These are phyloP conservation scores for Colletotrichum destructivum DNA, from an alignment of 2,329 filamentous ascomycete genomes.

Conservation along the genomic window DNA sequence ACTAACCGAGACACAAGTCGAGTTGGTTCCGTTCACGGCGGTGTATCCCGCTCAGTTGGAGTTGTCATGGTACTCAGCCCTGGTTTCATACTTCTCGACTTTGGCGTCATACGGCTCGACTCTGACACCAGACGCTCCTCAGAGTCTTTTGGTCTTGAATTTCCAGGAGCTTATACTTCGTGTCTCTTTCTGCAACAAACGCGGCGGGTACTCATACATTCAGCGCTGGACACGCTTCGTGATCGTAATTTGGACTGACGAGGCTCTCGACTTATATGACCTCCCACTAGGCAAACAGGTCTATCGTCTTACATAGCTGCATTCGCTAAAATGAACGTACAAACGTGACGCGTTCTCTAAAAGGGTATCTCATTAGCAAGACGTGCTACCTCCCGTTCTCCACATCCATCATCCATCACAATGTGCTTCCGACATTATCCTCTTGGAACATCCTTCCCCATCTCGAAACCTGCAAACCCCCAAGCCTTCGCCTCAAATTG, in stretches of 20 bases:
- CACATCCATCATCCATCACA: not conserved
- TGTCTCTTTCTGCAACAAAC: not conserved
- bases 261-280: too few relatives aligned
- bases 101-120: not conserved
- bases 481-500: slow-evolving; percentile 48
- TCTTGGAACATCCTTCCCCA: not conserved
- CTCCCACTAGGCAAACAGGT: too few relatives aligned
- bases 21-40: not conserved
- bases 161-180: too few relatives aligned
- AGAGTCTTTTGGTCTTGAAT: not conserved
- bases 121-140: too few relatives aligned
- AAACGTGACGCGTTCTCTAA: not conserved
- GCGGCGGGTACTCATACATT: too few relatives aligned
- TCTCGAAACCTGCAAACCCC: not conserved
- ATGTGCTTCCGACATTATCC: not conserved
- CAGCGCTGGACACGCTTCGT: too few relatives aligned
- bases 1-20: not conserved
- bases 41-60: not conserved
- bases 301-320: not conserved
- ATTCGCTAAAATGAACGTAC: not conserved
- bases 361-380: not conserved
- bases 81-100: not conserved
- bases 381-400: not conserved
- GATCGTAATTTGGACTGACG: too few relatives aligned
- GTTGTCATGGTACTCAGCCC: not conserved